A percentile compares a stretch with the other conserved stretches of the same genome.
Evolutionary conservation across 1,284 basidiomycete species (phyloP).

Genomic region (Cutaneotrichosporon sp.): DNA sequence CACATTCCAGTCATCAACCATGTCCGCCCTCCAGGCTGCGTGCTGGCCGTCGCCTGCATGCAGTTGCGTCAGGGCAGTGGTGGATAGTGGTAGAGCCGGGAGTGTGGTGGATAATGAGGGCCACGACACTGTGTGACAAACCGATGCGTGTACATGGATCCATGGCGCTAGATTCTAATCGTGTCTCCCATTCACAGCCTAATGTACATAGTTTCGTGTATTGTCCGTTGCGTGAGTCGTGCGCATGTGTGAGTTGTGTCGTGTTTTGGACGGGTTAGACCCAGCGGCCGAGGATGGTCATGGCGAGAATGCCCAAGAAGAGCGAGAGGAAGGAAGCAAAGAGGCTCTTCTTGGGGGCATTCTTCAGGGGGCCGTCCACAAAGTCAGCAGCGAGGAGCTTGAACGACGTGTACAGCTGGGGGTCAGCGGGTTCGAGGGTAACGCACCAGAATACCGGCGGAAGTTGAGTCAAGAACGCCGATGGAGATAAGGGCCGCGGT

Average conservation of each 20-base stretch:
- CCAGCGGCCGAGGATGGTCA: conserved; percentile 51
- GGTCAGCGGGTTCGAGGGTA: not conserved
- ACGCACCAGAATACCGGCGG: conserved; percentile 72
- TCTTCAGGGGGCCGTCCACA: conserved; percentile 28
- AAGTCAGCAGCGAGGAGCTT: conserved; percentile 36
- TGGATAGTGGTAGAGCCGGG: too few species aligned
- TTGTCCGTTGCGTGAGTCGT: not conserved
- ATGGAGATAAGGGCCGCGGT: conserved; percentile 37
- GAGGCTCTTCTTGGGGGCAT: conserved; percentile 26
- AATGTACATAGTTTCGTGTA: not conserved
- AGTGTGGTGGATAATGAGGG: too few species aligned
- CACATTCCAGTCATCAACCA: too few species aligned
- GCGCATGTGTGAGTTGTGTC: not conserved
- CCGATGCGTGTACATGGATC: not conserved
- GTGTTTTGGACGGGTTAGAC: conserved; percentile 25
- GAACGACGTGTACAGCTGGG: conserved; percentile 37
- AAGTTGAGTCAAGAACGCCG: conserved; percentile 63
- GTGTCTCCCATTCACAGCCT: not conserved
- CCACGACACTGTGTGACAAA: too few species aligned
- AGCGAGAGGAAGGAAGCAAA: conserved; percentile 29
- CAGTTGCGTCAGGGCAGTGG: too few species aligned
- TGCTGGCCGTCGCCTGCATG: too few species aligned
- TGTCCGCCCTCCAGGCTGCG: too few species aligned
- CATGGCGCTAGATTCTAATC: not conserved
- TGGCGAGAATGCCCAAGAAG: conserved; percentile 36